Conservation (phyloP, 495 filamentous ascomycete genomes). For the Acidiella bohemica region DNA sequence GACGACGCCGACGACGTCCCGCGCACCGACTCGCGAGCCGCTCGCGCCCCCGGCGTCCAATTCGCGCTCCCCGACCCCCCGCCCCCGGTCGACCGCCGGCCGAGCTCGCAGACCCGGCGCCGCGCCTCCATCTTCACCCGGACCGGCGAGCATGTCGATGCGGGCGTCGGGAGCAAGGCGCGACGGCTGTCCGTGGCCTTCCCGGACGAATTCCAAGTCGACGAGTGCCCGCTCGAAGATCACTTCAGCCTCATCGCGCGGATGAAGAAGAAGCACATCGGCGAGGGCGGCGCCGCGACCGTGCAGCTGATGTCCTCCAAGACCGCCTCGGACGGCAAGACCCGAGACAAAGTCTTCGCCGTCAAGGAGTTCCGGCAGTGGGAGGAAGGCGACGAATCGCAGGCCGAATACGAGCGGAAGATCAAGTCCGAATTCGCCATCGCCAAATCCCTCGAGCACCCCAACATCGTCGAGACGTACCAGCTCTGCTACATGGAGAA, state of each 20-base stretch:
- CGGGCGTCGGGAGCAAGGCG: slow-evolving; percentile 15
- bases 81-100: no score
- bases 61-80: no score
- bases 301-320: slow-evolving; percentile 54
- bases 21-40: not conserved
- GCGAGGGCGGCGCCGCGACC: slow-evolving; percentile 58
- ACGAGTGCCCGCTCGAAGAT: slow-evolving; percentile 20
- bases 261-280: slow-evolving; percentile 31
- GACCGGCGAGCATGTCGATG: slow-evolving; percentile 3
- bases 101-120: no score
- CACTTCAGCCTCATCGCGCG: slow-evolving; percentile 33
- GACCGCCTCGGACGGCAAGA: slow-evolving; percentile 28
- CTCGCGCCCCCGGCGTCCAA: no score
- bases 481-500: slow-evolving; percentile 50
- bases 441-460: slow-evolving; percentile 60
- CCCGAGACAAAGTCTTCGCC: slow-evolving; percentile 46
- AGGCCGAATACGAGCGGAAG: slow-evolving; percentile 58
- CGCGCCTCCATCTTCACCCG: slow-evolving; percentile 11
- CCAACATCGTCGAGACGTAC: slow-evolving; percentile 63
- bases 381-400: slow-evolving; percentile 39
- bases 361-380: slow-evolving; percentile 68
- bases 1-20: no score
- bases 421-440: slow-evolving; percentile 71
- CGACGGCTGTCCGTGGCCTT: slow-evolving; percentile 9
- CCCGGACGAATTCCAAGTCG: slow-evolving; percentile 8